Base-by-base conservation (phyloP, 2,329 filamentous ascomycete species). In the Aspergillus spinulosporus region DNA sequence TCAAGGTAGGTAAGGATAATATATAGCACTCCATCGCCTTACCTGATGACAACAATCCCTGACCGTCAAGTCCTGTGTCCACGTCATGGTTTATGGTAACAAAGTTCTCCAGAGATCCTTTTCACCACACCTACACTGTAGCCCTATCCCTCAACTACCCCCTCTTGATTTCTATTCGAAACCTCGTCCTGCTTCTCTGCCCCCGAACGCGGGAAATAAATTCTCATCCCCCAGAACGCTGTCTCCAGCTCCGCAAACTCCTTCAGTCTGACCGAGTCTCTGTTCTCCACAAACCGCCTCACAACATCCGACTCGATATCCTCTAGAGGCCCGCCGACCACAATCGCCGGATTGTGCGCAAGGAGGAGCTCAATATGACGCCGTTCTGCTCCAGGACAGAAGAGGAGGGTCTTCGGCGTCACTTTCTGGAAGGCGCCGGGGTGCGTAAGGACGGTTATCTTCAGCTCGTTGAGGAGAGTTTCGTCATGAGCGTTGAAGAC, bases 381-480 rank as follows among this genome's bases (percentile, higher is more conserved):
- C 73, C 56, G 86, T 55, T 78, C 76, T 1, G 74, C 77, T 49
- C 88, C 86, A 0, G 88, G 78, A 1, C 83, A 86, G 61, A 83
- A 89, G 2, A 88, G 74, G 1, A 90, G 66, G 0, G 83, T 80
- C 0, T 72, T 64, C 0, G 66, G 47, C 12, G 78, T 75, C 7
- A 89, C 75, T 4, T 77, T 62, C 0, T 77, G 68, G 61, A 84
- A 86, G 0, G 78, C 86, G 0, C 54, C 65, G 0, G 87, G 87
- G 1, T 81, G 74, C 1, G 72, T 47, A 31, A 80, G 62, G 29
- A 75, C 69, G n/a, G 61, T 68, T 47, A 78, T 71, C 5, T 64
- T 62, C 4, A 75, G 63, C 6, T 64, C 65, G 4, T 62, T 43
- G 4, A 80, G 69, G 11, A 79, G 71, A 5, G 64, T 53, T 8